Evolutionary conservation across 1,284 basidiomycete species (phyloP).

Genomic region (Irpex sp.): DNA sequence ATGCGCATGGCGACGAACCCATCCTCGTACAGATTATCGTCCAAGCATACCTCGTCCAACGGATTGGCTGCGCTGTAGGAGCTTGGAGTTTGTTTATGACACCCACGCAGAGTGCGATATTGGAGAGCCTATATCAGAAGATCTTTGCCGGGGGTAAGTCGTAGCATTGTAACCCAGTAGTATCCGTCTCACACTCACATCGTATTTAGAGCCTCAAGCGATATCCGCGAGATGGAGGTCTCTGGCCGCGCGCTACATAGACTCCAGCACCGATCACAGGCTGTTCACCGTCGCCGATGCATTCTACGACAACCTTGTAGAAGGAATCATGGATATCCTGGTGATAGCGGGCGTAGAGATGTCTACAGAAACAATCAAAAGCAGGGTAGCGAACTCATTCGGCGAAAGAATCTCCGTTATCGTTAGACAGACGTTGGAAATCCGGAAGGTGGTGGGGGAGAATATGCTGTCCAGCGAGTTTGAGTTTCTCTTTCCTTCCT

Average conservation of each 20-base stretch:
- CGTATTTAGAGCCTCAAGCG: conserved; percentile 13
- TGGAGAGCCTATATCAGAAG: conserved; percentile 42
- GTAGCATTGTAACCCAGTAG: not conserved
- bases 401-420: not conserved
- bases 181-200: conserved; percentile 21
- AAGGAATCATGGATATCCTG: not conserved
- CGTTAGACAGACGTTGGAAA: not conserved
- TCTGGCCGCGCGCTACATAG: conserved; percentile 1
- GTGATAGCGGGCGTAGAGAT: not conserved
- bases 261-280: not conserved
- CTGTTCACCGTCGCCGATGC: conserved; percentile 24
- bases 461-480: not conserved
- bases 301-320: not conserved
- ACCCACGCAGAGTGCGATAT: conserved; percentile 35
- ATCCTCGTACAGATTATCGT: conserved; percentile 50
- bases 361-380: not conserved
- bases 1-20: conserved; percentile 36
- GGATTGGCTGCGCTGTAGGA: conserved; percentile 40
- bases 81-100: conserved; percentile 45
- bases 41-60: conserved; percentile 41
- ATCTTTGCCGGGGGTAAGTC: conserved; percentile 40
- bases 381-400: not conserved
- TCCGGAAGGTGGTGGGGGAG: not conserved
- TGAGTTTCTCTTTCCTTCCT: not conserved
- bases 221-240: conserved; percentile 8